Evolutionary conservation across 1,284 basidiomycete genomes (phyloP).

Genomic region (Cryptococcus hybrid): DNA sequence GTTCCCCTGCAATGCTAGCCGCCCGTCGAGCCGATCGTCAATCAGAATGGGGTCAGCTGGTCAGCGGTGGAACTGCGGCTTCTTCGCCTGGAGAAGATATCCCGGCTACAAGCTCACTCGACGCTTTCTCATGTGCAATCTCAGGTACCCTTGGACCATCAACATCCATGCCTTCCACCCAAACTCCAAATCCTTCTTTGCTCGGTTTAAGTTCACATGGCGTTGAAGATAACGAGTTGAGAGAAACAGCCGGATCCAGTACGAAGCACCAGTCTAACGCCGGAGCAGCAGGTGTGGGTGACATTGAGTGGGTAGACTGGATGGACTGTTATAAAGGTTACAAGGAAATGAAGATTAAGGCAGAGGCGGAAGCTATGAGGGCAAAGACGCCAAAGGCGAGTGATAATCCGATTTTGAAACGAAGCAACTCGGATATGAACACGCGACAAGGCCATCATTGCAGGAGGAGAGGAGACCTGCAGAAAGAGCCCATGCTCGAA

Average conservation of each 20-base stretch:
- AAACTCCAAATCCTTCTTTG: slow-evolving; percentile 10
- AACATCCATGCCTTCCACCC: slow-evolving; percentile 1
- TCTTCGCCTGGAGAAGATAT: slow-evolving; percentile 28
- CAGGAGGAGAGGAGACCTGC: slow-evolving; percentile 5
- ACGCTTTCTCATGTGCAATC: not conserved
- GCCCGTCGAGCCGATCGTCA: slow-evolving; percentile 22
- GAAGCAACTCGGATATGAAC: not conserved
- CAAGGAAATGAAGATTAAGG: slow-evolving; percentile 57
- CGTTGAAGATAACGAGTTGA: not conserved
- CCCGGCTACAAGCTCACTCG: slow-evolving; percentile 14
- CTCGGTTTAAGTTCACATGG: not conserved
- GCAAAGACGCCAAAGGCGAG: not conserved
- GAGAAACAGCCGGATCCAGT: not conserved
- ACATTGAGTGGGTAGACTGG: slow-evolving; percentile 61
- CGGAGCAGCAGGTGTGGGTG: slow-evolving; percentile 27
- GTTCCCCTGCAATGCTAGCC: slow-evolving; percentile 31
- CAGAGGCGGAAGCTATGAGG: slow-evolving; percentile 27
- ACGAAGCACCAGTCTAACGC: not conserved
- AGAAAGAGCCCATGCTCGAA: not conserved
- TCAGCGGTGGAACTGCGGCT: slow-evolving; percentile 8
- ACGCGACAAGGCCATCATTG: not conserved
- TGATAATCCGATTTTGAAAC: not conserved
- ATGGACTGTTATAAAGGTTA: slow-evolving; percentile 57
- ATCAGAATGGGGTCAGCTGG: slow-evolving; percentile 21
- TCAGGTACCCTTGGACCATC: not conserved